These are phyloP conservation scores for Trichoderma sp. DNA, from an alignment of 2,329 filamentous ascomycete genomes.

Conservation along the genomic window DNA sequence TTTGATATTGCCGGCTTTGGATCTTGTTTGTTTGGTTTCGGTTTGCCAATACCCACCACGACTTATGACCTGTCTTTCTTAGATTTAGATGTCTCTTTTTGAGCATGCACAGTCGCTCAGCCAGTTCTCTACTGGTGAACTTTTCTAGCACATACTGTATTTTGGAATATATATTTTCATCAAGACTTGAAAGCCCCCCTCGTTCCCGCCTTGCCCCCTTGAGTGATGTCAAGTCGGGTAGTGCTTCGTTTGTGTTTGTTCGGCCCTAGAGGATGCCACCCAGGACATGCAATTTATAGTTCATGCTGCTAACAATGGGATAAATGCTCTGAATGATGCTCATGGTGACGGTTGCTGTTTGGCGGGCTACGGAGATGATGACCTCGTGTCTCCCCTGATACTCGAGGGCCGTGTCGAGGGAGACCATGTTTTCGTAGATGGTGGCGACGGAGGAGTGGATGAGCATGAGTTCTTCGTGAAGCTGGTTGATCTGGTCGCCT, in stretches of 20 bases:
- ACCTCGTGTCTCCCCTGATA: background rate
- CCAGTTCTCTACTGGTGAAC: constrained; percentile 20
- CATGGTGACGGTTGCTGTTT: background rate
- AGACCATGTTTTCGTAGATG: background rate
- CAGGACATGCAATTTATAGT: background rate
- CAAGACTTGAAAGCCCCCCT: background rate
- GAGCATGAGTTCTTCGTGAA: background rate
- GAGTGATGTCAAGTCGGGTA: background rate
- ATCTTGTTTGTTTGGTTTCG: background rate
- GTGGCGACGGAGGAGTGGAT: background rate
- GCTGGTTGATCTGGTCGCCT: background rate
- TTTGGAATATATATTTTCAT: constrained; percentile 5
- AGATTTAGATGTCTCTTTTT: constrained; percentile 18
- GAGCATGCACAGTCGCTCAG: constrained; percentile 20
- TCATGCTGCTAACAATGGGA: background rate
- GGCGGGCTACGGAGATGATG: background rate
- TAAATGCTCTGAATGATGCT: background rate
- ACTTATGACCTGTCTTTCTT: background rate
- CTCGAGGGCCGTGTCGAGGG: background rate
- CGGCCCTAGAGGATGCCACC: background rate
- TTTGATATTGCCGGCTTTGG: background rate
- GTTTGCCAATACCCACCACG: constrained; percentile 22
- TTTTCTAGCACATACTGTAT: constrained; percentile 12
- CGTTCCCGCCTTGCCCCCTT: background rate
- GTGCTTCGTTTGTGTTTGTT: background rate